phyloP scores from a whole-genome alignment of 768 basidiomycete genomes.

The Cystobasidium ongulense region DNA sequence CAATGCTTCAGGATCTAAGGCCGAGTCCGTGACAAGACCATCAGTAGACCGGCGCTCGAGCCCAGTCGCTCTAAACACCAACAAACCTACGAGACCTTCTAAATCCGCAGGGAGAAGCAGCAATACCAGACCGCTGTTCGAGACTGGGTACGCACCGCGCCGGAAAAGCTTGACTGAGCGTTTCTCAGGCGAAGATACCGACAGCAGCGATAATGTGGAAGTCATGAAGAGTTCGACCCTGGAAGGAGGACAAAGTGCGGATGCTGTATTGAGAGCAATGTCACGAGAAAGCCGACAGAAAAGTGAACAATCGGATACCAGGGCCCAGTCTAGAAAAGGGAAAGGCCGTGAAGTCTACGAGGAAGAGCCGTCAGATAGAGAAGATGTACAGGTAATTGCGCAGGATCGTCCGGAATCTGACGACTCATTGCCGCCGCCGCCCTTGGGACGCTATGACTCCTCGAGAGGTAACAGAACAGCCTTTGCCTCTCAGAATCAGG shows the following conservation, averaged over 20 bases:
- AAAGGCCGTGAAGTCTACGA: background rate
- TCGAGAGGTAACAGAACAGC: background rate
- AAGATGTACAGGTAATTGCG: background rate
- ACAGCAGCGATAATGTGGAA: conserved; percentile 1
- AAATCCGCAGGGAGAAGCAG: background rate
- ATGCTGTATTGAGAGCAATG: background rate
- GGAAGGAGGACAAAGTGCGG: background rate
- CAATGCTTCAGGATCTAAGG: too few relatives aligned
- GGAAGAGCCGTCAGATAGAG: background rate
- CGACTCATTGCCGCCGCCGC: background rate
- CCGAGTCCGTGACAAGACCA: too few relatives aligned
- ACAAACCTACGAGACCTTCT: background rate
- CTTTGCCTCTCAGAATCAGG: too few relatives aligned
- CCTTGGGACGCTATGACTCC: too few relatives aligned
- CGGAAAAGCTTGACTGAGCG: background rate
- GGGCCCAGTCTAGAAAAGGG: background rate
- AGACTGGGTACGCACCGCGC: background rate
- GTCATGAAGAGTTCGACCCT: background rate
- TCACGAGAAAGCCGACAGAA: background rate
- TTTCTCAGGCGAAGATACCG: background rate
- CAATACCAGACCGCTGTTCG: background rate
- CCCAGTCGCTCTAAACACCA: background rate
- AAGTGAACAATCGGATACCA: background rate
- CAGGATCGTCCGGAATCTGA: background rate
- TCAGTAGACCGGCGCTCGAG: too few relatives aligned